These are phyloP conservation scores for Quercus glauca DNA, from an alignment of 306 rosid species.

Conservation along the genomic window DNA sequence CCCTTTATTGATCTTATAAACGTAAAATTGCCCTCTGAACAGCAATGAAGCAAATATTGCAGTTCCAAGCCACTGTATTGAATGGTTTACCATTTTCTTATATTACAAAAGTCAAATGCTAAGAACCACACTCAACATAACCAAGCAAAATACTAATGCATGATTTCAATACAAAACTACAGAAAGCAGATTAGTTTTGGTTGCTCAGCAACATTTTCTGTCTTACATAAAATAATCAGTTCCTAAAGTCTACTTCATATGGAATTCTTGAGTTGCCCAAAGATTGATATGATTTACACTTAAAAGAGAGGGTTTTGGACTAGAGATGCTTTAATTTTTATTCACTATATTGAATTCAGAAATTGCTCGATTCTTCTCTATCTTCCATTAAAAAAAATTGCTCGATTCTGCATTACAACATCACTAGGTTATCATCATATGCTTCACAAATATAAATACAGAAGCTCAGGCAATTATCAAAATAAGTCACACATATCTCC, in stretches of 20 bases:
- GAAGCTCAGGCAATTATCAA: not conserved
- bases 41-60: not conserved
- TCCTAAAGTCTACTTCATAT: not conserved
- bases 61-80: not conserved
- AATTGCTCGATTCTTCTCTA: not conserved
- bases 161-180: not conserved
- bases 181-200: not conserved
- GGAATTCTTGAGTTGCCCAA: not conserved
- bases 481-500: not conserved
- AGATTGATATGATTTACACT: not conserved
- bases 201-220: not conserved
- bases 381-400: not conserved
- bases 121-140: not conserved
- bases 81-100: not conserved
- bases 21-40: no score
- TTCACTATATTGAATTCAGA: not conserved
- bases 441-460: not conserved
- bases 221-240: not conserved
- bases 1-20: no score
- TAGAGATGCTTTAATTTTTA: not conserved
- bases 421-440: not conserved
- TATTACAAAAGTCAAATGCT: not conserved
- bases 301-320: not conserved
- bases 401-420: not conserved
- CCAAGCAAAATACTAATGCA: not conserved